Percentiles rank a stretch among this genome's conserved stretches.
Evolutionary conservation across 768 basidiomycete genomes (phyloP).

Genomic region (Naganishia friedmannii): DNA sequence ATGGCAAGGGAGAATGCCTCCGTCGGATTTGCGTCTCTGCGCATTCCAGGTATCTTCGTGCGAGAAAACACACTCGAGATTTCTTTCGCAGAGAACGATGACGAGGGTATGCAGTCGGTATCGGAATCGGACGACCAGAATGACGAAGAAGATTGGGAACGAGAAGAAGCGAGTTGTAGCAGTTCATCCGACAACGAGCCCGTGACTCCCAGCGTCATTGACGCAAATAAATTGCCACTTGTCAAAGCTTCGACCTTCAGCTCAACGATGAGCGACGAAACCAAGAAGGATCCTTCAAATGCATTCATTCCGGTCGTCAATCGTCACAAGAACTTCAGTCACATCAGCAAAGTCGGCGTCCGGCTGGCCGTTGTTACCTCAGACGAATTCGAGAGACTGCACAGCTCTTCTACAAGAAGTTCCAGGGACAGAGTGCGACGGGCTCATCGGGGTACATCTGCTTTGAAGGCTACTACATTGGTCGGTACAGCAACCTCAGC

Average conservation of each 20-base stretch:
- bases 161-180: background rate
- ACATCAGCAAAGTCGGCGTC: constrained; percentile 16
- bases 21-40: constrained; percentile 5
- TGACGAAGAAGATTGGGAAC: constrained; percentile 12
- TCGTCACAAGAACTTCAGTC: constrained; percentile 17
- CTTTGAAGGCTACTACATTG: background rate
- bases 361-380: constrained; percentile 13
- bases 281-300: background rate
- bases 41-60: constrained; percentile 6
- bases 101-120: background rate
- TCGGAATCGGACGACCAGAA: background rate
- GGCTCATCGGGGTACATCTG: background rate
- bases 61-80: background rate
- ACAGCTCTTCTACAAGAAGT: background rate
- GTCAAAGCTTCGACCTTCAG: background rate
- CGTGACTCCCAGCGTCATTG: background rate
- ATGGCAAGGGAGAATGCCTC: constrained; percentile 2
- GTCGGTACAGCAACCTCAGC: background rate
- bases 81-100: background rate
- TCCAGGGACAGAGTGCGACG: background rate
- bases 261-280: background rate
- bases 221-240: background rate
- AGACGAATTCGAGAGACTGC: constrained; percentile 10
- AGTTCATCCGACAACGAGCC: constrained; percentile 12
- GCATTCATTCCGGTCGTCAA: constrained; percentile 12